phyloP scores from a whole-genome alignment of 257 asterid genomes.

The Haberlea rhodopensis region DNA sequence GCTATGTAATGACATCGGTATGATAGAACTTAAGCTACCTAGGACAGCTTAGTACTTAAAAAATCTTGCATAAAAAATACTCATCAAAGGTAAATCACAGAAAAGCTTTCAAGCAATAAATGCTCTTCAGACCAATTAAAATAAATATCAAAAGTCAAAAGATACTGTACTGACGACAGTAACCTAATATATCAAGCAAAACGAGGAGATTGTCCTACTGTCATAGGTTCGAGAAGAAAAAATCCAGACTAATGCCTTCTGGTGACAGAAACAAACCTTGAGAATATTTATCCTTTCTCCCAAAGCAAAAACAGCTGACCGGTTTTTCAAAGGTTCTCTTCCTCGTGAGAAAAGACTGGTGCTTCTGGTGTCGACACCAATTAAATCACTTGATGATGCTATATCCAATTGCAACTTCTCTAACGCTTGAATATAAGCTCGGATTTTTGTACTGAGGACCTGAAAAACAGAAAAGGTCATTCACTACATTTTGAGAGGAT shows the following conservation, averaged over 20 bases:
- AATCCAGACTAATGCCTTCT: slow-evolving; percentile 16
- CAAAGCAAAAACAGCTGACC: slow-evolving; percentile 96
- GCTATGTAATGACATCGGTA: background rate
- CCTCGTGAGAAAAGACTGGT: slow-evolving; percentile 87
- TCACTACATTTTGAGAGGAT: slow-evolving; percentile 19
- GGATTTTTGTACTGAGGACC: slow-evolving; percentile 90
- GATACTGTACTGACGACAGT: background rate
- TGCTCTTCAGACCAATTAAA: background rate
- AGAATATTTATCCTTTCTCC: slow-evolving; percentile 96
- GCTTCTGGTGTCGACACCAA: slow-evolving; percentile 96
- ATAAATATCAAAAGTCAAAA: too few species aligned
- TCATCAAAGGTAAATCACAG: background rate
- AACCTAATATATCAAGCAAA: background rate
- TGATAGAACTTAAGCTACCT: background rate
- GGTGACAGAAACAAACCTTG: slow-evolving; percentile 50
- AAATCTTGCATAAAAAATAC: background rate
- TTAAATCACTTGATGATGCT: slow-evolving; percentile 94
- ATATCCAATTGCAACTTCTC: slow-evolving; percentile 97
- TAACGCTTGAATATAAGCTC: slow-evolving; percentile 96
- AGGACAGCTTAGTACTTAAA: background rate
- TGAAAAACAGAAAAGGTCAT: slow-evolving; percentile 37
- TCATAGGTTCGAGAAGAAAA: slow-evolving; percentile 8
- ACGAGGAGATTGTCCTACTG: background rate
- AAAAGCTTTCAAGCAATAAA: background rate
- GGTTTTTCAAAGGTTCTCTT: slow-evolving; percentile 96